Evolutionary conservation across 345 rosid genomes (phyloP).

Genomic region (Gossypium raimondii): DNA sequence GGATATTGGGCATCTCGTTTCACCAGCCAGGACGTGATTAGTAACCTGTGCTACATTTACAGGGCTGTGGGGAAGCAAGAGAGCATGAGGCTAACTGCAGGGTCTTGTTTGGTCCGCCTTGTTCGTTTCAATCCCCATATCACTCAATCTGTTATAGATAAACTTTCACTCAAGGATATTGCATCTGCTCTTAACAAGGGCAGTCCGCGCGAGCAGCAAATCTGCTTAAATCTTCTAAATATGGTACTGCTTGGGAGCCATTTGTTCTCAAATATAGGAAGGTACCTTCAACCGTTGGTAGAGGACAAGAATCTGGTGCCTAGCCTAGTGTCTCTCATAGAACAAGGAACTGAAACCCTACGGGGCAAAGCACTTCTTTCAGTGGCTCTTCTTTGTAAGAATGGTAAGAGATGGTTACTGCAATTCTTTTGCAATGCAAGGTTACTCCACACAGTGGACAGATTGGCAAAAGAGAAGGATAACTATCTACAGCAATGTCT

Average conservation of each 20-base stretch:
- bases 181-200: conserved; percentile 79
- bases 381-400: conserved; percentile 86
- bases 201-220: conserved; percentile 86
- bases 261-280: conserved; percentile 59
- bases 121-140: conserved; percentile 79
- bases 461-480: conserved; percentile 88
- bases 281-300: conserved; percentile 58
- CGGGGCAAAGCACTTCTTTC: conserved; percentile 75
- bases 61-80: conserved; percentile 90
- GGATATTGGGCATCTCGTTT: conserved; percentile 83
- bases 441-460: conserved; percentile 79
- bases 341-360: conserved; percentile 85
- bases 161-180: conserved; percentile 72
- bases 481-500: conserved; percentile 67
- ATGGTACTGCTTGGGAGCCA: conserved; percentile 86
- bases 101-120: conserved; percentile 94
- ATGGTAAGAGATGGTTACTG: conserved; percentile 77
- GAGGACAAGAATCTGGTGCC: conserved; percentile 85
- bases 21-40: conserved; percentile 81
- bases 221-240: conserved; percentile 79
- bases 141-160: conserved; percentile 72
- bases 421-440: conserved; percentile 75
- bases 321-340: conserved; percentile 67
- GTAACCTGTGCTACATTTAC: conserved; percentile 80
- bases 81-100: conserved; percentile 91